phyloP scores from a whole-genome alignment of 768 basidiomycete genomes.

The Leccinum arenicola region DNA sequence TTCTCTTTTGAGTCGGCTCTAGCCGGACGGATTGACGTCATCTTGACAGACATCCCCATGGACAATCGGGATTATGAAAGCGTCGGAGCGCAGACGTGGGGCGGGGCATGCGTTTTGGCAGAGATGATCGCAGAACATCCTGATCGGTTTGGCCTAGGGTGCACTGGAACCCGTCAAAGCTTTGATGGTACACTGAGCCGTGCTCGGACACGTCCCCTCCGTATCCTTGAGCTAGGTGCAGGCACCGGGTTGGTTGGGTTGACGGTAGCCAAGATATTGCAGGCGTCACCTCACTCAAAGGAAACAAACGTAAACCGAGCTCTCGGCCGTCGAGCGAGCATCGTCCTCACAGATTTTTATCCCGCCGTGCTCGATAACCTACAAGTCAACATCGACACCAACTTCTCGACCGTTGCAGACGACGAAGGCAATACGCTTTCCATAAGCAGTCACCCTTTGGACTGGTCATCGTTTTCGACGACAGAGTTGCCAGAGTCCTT shows the following conservation, averaged over 20 bases:
- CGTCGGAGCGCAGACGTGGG: constrained; percentile 89
- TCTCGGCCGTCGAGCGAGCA: constrained; percentile 9
- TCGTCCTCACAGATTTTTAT: constrained; percentile 52
- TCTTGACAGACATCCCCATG: constrained; percentile 65
- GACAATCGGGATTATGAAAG: constrained; percentile 67
- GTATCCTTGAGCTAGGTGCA: constrained; percentile 54
- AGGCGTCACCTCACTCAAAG: constrained; percentile 1
- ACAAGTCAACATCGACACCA: constrained; percentile 38
- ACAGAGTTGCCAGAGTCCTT: constrained; percentile 20
- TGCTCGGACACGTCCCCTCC: constrained; percentile 18
- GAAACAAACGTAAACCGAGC: not conserved
- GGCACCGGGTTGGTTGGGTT: constrained; percentile 56
- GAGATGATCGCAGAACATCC: constrained; percentile 67
- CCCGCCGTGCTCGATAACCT: constrained; percentile 48
- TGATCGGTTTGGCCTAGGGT: constrained; percentile 42
- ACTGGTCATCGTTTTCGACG: constrained; percentile 38
- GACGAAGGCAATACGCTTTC: constrained; percentile 2
- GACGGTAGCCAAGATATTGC: constrained; percentile 34
- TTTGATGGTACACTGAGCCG: no score
- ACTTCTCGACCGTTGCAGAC: constrained; percentile 22
- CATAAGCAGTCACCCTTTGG: constrained; percentile 31
- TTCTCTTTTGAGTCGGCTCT: constrained; percentile 42
- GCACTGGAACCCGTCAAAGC: not conserved
- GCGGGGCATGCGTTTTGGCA: constrained; percentile 76
- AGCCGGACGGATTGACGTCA: constrained; percentile 32